A percentile compares a stretch with the other conserved stretches of the same genome.
These are phyloP conservation scores for Phellopilus nigrolimitatus DNA, from an alignment of 1,284 basidiomycete genomes.

Conservation along the genomic window DNA sequence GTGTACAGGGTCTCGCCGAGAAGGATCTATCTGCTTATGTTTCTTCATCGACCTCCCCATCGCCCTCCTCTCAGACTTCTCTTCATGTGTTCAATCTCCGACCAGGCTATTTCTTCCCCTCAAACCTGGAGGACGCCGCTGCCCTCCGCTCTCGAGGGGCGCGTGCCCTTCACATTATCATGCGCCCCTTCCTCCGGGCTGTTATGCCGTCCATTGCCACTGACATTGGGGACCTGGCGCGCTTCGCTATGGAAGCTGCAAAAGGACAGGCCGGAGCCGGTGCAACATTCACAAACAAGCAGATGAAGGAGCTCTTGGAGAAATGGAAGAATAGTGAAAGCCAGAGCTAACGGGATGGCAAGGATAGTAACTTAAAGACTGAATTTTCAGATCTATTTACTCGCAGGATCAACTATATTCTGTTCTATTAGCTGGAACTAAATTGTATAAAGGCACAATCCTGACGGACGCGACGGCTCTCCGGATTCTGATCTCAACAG, in stretches of 20 bases:
- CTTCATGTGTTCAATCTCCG: constrained; percentile 12
- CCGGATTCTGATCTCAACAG: too few species aligned
- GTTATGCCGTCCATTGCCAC: constrained; percentile 1
- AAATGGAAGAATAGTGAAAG: constrained; percentile 11
- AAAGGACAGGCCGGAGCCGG: constrained; percentile 7
- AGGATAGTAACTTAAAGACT: too few species aligned
- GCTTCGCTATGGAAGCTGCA: constrained; percentile 6
- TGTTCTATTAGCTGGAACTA: too few species aligned
- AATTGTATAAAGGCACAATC: too few species aligned
- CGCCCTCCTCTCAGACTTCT: too few species aligned
- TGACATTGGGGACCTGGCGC: constrained; percentile 7
- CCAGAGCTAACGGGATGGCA: too few species aligned
- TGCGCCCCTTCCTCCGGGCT: neutral
- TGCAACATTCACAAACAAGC: constrained; percentile 4
- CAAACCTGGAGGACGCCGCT: constrained; percentile 11
- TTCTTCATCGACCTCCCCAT: neutral
- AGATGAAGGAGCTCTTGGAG: constrained; percentile 9
- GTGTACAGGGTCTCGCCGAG: constrained; percentile 13
- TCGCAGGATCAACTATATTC: too few species aligned
- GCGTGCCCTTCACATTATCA: constrained; percentile 1
- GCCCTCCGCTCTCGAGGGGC: neutral
- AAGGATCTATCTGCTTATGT: constrained; percentile 13
- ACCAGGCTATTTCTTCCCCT: constrained; percentile 21
- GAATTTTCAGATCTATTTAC: too few species aligned
- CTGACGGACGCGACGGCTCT: too few species aligned